Evolutionary conservation across 176 grass and related monocot species (phyloP), one percentile per base, ranked within the genome.

Genomic region (Bonia amplexicaulis): DNA sequence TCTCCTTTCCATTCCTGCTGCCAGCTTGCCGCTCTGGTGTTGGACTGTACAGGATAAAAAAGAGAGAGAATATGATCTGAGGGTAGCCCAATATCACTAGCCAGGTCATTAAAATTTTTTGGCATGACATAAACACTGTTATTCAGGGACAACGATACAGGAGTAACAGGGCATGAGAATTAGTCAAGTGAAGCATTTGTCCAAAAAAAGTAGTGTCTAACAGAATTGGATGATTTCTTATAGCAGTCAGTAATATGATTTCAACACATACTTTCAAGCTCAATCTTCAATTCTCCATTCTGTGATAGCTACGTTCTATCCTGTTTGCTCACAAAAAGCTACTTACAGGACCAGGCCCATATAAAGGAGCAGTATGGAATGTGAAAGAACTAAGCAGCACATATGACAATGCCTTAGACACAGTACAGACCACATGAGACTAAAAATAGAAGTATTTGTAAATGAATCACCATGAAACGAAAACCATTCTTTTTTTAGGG

Each of bases 1-100:
- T 87, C 12, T 61, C 78, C 45, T 78, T 75, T 31, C 66, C 69
- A 54, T 59, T 66, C 54, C 6, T 78, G 35, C 59, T 82, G n/a
- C 31, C 57, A 61, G 79, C 68, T 70, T 85, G 79, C 78, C 13
- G 66, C 17, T 71, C 84, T 82, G 80, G 57, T 19, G 40, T 71
- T 82, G 86, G 60, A 51, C 83, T 94, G 77, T 26, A 81, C 46
- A 65, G 37, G 19, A 61, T 46, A 55, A 87, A 65, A 61, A 66
- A 81, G 41, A 78, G 13, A 80, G 41, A 63, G 39, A 85, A 69
- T 73, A 79, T 83, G 58, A 90, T 86, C 55, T 11, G 37, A 82
- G 59, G 10, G 37, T 54, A 71, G 25, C 31, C 51, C 29, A 53
- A 54, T 52, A 76, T 42, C 60, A 67, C 51, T 39, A 86, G 58